These are phyloP conservation scores for Musa beccarii DNA, from an alignment of 176 grass and related monocot genomes.

Conservation along the genomic window DNA sequence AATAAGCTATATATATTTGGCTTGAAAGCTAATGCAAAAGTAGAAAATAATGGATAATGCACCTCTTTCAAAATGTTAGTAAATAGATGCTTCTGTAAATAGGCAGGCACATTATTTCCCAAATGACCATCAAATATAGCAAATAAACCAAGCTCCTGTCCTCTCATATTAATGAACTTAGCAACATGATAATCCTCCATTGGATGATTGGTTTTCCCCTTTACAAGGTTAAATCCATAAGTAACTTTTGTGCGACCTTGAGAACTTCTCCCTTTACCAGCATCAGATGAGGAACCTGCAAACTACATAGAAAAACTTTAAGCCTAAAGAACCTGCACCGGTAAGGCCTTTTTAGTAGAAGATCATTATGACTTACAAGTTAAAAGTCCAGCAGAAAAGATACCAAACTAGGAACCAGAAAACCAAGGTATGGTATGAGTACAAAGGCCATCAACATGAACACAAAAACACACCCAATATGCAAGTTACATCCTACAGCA, in stretches of 20 bases:
- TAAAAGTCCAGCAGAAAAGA: not conserved
- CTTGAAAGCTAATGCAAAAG: not conserved
- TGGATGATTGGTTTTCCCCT: slow-evolving; percentile 34
- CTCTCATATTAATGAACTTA: slow-evolving; percentile 23
- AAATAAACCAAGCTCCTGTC: slow-evolving; percentile 33
- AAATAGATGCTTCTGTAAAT: slow-evolving; percentile 47
- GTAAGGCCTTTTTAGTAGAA: not conserved
- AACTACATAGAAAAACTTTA: slow-evolving; percentile 29
- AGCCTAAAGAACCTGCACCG: not conserved
- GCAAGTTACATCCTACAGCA: no score
- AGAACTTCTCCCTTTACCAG: slow-evolving; percentile 25
- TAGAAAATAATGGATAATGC: not conserved
- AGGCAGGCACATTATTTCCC: slow-evolving; percentile 33
- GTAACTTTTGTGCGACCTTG: slow-evolving; percentile 30
- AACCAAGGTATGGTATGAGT: no score
- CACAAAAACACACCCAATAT: no score
- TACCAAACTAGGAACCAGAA: not conserved
- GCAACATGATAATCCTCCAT: slow-evolving; percentile 42
- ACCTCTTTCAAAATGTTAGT: slow-evolving; percentile 40
- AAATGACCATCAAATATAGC: slow-evolving; percentile 49
- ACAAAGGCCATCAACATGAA: no score
- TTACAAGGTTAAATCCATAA: slow-evolving; percentile 39
- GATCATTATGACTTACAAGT: not conserved
- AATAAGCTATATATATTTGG: not conserved
- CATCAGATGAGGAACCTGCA: slow-evolving; percentile 14